Conservation (phyloP, 331 rosid species). For the Saraca asoca region DNA sequence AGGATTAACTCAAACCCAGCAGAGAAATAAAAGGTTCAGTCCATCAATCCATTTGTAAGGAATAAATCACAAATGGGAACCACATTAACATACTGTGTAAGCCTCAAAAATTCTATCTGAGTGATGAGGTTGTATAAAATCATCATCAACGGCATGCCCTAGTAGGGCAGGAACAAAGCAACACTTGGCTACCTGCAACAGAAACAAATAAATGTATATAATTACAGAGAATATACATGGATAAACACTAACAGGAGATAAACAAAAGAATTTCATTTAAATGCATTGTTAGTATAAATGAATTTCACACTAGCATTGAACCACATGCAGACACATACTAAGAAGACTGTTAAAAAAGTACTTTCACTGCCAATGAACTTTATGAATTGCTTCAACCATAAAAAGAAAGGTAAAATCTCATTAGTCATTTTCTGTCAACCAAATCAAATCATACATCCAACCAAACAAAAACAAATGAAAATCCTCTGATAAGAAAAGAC, state of each 20-base stretch:
- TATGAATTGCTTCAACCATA: too few species aligned
- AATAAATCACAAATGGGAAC: background rate
- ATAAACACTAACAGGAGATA: too few species aligned
- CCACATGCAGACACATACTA: too few species aligned
- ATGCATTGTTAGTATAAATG: too few species aligned
- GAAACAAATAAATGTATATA: conserved; percentile 17
- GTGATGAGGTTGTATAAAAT: conserved; percentile 91
- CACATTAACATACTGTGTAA: conserved; percentile 66
- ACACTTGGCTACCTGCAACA: conserved; percentile 76
- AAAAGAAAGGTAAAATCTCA: too few species aligned
- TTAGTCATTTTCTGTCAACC: too few species aligned
- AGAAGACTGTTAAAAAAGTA: too few species aligned
- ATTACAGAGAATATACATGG: too few species aligned
- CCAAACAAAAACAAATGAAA: conserved; percentile 4
- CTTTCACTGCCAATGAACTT: too few species aligned
- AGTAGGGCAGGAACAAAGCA: conserved; percentile 82
- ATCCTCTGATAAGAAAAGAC: conserved; percentile 36
- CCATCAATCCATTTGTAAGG: conserved; percentile 4
- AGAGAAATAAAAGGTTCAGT: conserved; percentile 3
- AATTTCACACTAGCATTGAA: too few species aligned
- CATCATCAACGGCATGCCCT: conserved; percentile 95
- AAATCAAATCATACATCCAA: conserved; percentile 21
- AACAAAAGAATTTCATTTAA: too few species aligned
- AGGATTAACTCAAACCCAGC: too few species aligned
- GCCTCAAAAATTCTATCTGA: conserved; percentile 79